A percentile compares a stretch with the other conserved stretches of the same genome.
phyloP scores from a whole-genome alignment of 192 early-diverging fungal genomes.

The Entomortierella lignicola region DNA sequence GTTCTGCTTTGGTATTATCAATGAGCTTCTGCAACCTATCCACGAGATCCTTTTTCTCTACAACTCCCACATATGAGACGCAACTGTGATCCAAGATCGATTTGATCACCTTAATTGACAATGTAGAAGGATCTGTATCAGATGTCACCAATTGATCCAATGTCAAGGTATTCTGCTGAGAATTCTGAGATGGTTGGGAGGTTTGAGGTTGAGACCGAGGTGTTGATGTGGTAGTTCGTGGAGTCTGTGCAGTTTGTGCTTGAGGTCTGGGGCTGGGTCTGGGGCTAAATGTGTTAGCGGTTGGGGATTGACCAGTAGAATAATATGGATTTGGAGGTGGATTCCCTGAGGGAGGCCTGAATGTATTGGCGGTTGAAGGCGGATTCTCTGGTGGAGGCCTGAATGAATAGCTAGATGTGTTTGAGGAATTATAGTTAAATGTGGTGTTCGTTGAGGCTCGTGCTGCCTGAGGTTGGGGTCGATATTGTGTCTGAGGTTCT shows the following conservation, averaged over 20 bases:
- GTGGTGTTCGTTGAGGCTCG: not conserved
- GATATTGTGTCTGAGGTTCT: not conserved
- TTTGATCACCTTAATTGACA: constrained; percentile 79
- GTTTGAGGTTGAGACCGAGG: not conserved
- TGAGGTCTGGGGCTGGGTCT: not conserved
- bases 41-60: constrained; percentile 84
- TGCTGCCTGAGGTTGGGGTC: not conserved
- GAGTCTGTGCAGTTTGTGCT: not conserved
- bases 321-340: not conserved
- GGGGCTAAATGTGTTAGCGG: no score
- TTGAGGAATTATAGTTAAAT: no score
- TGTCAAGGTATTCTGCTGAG: constrained; percentile 9
- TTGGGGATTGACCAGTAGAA: no score
- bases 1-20: constrained; percentile 60
- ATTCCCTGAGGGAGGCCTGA: not conserved
- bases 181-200: not conserved
- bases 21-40: constrained; percentile 72
- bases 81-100: constrained; percentile 68
- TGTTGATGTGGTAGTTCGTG: not conserved
- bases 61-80: constrained; percentile 73
- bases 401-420: not conserved
- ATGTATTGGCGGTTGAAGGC: not conserved
- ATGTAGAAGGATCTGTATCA: constrained; percentile 61
- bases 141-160: constrained; percentile 52
- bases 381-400: not conserved